Base-by-base conservation (phyloP, 2,329 filamentous ascomycete species). In the Dryadomyces sulphureus region DNA sequence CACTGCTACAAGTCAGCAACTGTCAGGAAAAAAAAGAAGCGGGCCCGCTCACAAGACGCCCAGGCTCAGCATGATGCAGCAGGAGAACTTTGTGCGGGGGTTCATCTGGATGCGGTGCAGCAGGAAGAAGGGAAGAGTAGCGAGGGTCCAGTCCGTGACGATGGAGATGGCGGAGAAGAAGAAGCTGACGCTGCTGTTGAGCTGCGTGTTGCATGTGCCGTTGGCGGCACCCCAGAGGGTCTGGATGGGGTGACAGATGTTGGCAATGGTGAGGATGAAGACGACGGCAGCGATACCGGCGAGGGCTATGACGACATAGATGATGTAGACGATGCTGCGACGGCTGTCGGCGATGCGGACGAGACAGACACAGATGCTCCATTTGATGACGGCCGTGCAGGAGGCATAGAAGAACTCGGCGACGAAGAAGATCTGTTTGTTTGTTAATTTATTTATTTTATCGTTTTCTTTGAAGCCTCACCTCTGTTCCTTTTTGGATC, bases 161-260 rank as follows among this genome's bases (percentile, higher is more conserved):
- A 43, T 43, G 32, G 42, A 44, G 8, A 44, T 21, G 32, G 42
- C 30, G 32, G 42, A 44, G 42, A 44, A 44, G 34, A 38, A 44
- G 21, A 44, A 44, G 42, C 42, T 44, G 14, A 27, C 32, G 21
- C 24, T 22, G n/a, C 42, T 44, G 42, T 44, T 44, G 32, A 36
- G 42, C 21, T 22, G 20, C 4, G 5, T 27, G 22, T 38, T 38
- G 42, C 42, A 44, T 7, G 30, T 38, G 42, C 42, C 42, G n/a
- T 38, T 7, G 6, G 42, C 42, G 25, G 42, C 32, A 20, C 42
- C 42, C 42, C 30, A 44, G 27, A 44, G 42, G 20, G 42, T 38
- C 42, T 44, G 30, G 21, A 43, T 43, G 5, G 41, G 41, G 17
- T 43, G 41, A 20, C 41, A 43, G 19, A 43, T 43, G 41, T 43